These are phyloP conservation scores for Aspergillus sclerotiicarbonarius DNA, from an alignment of 495 filamentous ascomycete genomes.

Conservation along the genomic window DNA sequence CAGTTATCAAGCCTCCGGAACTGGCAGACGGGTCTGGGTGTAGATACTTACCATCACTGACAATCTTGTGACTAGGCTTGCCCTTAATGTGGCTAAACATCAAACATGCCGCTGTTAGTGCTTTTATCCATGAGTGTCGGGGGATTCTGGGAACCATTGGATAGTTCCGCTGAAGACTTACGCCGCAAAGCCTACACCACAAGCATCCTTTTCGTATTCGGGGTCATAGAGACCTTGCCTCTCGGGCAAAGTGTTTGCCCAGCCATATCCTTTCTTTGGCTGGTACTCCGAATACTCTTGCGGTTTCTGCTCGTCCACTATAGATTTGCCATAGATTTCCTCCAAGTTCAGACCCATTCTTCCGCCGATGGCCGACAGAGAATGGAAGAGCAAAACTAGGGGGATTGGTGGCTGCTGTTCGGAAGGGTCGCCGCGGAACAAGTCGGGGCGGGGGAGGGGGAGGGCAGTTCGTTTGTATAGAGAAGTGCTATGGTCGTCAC, in stretches of 20 bases:
- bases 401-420: slow-evolving; percentile 17
- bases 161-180: slow-evolving; percentile 47
- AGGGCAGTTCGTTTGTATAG: slow-evolving; percentile 16
- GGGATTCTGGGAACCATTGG: not conserved
- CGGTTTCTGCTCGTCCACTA: slow-evolving; percentile 59
- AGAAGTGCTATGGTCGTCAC: slow-evolving; percentile 33
- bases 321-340: slow-evolving; percentile 61
- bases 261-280: slow-evolving; percentile 82
- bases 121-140: not conserved
- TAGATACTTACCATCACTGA: slow-evolving; percentile 85
- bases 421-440: slow-evolving; percentile 22
- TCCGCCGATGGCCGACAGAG: slow-evolving; percentile 49
- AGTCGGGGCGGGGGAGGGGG: slow-evolving; percentile 21
- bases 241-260: slow-evolving; percentile 91
- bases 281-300: slow-evolving; percentile 80
- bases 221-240: slow-evolving; percentile 99
- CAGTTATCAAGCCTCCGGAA: not conserved
- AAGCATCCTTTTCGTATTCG: slow-evolving; percentile 96
- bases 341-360: slow-evolving; percentile 70
- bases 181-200: slow-evolving; percentile 99
- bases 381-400: slow-evolving; percentile 30
- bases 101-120: slow-evolving; percentile 12
- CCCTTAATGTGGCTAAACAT: slow-evolving; percentile 88
- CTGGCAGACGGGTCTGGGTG: not conserved
- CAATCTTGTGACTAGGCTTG: slow-evolving; percentile 95